Conservation (phyloP, 176 grass and related monocot species). For the Ensete ventricosum region DNA sequence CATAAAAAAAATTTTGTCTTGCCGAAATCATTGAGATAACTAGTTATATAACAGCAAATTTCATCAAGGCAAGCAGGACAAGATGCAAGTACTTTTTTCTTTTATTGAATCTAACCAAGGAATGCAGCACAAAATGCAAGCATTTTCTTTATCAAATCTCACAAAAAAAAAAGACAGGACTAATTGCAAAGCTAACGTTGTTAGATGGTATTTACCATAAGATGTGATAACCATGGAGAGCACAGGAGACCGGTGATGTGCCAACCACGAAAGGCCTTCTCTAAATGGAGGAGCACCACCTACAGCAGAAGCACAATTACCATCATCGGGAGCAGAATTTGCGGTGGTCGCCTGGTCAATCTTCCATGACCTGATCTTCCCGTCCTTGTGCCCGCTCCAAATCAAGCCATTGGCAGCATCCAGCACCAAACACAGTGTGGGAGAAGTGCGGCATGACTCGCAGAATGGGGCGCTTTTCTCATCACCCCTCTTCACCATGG, state of each 20-base stretch:
- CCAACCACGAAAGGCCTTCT: constrained; percentile 86
- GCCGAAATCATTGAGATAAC: no score
- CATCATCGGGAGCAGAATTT: constrained; percentile 20
- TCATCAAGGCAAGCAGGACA: no score
- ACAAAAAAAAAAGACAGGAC: no score
- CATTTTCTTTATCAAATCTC: no score
- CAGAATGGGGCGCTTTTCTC: constrained; percentile 78
- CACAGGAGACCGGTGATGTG: constrained; percentile 54
- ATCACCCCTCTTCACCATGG: constrained; percentile 41
- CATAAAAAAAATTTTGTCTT: no score
- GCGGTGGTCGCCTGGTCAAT: constrained; percentile 37
- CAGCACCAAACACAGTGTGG: constrained; percentile 60
- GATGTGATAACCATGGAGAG: constrained; percentile 80
- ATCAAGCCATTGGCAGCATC: constrained; percentile 59
- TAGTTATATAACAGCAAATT: no score
- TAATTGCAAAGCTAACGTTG: background rate
- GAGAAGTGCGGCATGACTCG: constrained; percentile 49
- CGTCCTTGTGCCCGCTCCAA: constrained; percentile 95
- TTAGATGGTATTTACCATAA: constrained; percentile 39
- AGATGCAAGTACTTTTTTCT: no score
- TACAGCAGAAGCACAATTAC: background rate
- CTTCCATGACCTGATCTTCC: constrained; percentile 78
- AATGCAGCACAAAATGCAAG: no score
- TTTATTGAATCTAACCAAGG: no score
- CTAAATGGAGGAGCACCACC: constrained; percentile 31